Evolutionary conservation across 2,329 filamentous ascomycete species (phyloP).

Genomic region (Immersiporthe knoxdaviesiana): DNA sequence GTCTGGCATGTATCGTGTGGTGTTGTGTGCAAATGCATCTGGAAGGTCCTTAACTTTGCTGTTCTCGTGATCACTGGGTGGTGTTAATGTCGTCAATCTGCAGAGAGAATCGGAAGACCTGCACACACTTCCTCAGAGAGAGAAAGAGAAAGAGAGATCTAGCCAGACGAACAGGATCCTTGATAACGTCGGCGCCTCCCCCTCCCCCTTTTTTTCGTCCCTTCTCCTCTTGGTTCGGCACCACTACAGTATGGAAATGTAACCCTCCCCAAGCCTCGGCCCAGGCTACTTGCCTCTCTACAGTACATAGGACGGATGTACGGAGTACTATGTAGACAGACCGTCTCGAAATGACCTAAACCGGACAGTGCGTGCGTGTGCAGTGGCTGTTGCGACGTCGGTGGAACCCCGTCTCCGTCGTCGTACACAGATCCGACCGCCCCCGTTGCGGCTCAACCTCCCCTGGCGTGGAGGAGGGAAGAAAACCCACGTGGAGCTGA

Average conservation of each 20-base stretch:
- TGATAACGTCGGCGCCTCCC: not conserved
- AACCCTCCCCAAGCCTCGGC: not conserved
- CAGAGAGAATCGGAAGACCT: not conserved
- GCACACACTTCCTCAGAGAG: too few relatives aligned
- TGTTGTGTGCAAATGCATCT: not conserved
- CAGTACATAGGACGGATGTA: too few relatives aligned
- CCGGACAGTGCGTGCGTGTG: not conserved
- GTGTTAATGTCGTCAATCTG: not conserved
- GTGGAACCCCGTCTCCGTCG: not conserved
- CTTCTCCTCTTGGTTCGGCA: too few relatives aligned
- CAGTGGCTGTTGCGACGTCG: not conserved
- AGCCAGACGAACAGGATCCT: not conserved
- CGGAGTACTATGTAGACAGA: too few relatives aligned
- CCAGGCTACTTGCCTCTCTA: not conserved
- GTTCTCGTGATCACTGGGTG: not conserved
- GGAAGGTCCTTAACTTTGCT: not conserved
- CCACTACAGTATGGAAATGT: not conserved
- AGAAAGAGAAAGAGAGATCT: not conserved
- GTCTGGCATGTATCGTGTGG: not conserved
- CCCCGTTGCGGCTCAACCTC: not conserved
- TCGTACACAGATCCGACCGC: not conserved
- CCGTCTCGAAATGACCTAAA: not conserved
- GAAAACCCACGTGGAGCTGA: slow-evolving; percentile 1
- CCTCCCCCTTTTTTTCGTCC: too few relatives aligned
- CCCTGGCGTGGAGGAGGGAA: not conserved